Evolutionary conservation across 2,329 filamentous ascomycete species (phyloP), one percentile per base, ranked within the genome.

Genomic region (Aspergillus cejpii): DNA sequence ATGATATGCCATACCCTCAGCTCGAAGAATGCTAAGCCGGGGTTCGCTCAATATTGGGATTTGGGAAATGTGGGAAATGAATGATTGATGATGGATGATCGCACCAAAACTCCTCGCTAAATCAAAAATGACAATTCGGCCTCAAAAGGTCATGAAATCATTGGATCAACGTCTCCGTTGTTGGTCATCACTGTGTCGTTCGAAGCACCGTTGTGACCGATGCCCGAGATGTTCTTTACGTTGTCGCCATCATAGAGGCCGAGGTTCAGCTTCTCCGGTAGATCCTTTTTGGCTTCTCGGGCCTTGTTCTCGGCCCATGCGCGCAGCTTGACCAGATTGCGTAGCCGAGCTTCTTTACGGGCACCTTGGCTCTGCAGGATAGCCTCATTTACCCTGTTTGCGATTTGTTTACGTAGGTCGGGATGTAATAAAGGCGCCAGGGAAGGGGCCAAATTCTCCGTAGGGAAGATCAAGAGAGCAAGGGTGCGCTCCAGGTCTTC

Each of bases 401-500:
- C 92, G n/a, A 96, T 89, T 34, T 84, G 80, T 54, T 83, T 81
- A 49, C 92, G 82, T 36, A 97, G 75, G 38, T 81, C 78, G 2
- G 90, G 86, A 54, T 94, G 79, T 14, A 98, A 73, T 21, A 98
- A 74, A 37, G 80, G 80, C 28, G 84, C 81, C 24, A 96, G 74
- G 39, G 86, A 81, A 2, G 86, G 82, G 36, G 86, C 80, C 28
- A 96, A 76, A 41, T 80, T 84, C 42, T 92, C 85, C n/a, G 80
- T 77, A 1, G 87, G 83, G 56, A 96, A 95, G 34, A 98, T 84
- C 29, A 98, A 74, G 31, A 98, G 76, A 0, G 88, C 85, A 83
- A 98, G 95, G 0, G 92, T 96, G 62, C 84, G 80, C 67, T 98
- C 92, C 8, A 98, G 75, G 49, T 94, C 89, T 52, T 85, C 80